phyloP scores from a whole-genome alignment of 2,329 filamentous ascomycete species.

The Diaporthe helianthi region DNA sequence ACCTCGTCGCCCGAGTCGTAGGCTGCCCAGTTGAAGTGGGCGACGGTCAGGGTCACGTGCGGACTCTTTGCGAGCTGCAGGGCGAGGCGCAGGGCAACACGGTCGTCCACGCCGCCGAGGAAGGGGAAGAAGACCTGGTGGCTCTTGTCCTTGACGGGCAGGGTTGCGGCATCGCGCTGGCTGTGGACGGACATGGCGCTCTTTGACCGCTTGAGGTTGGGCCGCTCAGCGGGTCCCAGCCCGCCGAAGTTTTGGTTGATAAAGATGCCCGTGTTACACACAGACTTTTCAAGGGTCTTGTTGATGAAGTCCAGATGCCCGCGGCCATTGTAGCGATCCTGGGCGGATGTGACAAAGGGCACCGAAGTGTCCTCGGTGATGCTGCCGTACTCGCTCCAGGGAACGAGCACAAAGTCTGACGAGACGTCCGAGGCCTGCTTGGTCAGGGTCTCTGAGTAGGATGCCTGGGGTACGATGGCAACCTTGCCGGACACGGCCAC shows the following conservation, averaged over 20 bases:
- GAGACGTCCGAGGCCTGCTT: conserved; percentile 72
- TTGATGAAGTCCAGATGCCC: conserved; percentile 79
- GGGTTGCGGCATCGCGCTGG: conserved; percentile 55
- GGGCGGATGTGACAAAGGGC: conserved; percentile 50
- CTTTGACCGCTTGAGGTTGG: conserved; percentile 53
- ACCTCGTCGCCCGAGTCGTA: conserved; percentile 38
- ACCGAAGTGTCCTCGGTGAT: conserved; percentile 69
- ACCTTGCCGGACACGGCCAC: conserved; percentile 83
- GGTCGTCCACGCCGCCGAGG: conserved; percentile 84
- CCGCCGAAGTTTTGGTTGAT: conserved; percentile 69
- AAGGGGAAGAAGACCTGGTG: conserved; percentile 90
- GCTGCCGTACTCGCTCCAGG: conserved; percentile 86
- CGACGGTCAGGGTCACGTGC: conserved; percentile 78
- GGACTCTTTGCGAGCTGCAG: conserved; percentile 84
- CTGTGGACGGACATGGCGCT: conserved; percentile 68
- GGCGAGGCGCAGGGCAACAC: conserved; percentile 78
- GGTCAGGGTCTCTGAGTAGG: conserved; percentile 79
- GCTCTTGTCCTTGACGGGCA: conserved; percentile 69
- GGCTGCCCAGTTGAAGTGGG: conserved; percentile 59
- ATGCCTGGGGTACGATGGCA: conserved; percentile 77
- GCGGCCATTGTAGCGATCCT: conserved; percentile 67
- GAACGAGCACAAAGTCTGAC: conserved; percentile 80
- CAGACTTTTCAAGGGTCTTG: conserved; percentile 66
- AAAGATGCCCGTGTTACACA: conserved; percentile 77
- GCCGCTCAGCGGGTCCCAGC: conserved; percentile 45